Conservation (phyloP, 2,329 filamentous ascomycete genomes). For the Penicillium griseofulvum region DNA sequence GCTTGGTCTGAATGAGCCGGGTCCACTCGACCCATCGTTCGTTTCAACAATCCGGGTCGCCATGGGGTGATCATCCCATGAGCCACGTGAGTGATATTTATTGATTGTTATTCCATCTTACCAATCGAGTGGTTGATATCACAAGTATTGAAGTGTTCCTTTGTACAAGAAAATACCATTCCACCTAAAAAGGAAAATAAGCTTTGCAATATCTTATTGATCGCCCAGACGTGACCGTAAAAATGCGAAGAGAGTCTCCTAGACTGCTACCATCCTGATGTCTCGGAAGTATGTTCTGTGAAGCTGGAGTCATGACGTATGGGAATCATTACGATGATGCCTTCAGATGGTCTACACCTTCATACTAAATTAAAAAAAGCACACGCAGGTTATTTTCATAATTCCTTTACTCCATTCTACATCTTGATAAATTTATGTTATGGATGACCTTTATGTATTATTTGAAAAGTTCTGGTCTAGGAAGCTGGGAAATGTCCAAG, state of each 20-base stretch:
- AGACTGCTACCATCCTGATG: background rate
- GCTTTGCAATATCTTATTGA: background rate
- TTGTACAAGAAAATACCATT: no score
- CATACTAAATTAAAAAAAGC: no score
- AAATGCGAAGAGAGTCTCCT: background rate
- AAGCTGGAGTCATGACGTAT: constrained; percentile 15
- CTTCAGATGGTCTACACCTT: constrained; percentile 1
- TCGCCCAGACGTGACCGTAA: background rate
- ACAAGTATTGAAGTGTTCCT: no score
- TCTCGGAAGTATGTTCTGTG: background rate
- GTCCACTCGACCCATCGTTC: background rate
- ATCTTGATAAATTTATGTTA: background rate
- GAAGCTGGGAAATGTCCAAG: background rate
- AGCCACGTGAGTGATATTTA: background rate
- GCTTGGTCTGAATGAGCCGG: background rate
- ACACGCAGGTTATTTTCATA: background rate
- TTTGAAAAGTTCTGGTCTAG: background rate
- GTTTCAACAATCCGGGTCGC: background rate
- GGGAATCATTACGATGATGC: background rate
- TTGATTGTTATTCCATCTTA: background rate
- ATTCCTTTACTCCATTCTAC: background rate
- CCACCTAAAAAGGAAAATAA: background rate
- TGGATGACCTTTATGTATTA: background rate
- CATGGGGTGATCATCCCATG: background rate
- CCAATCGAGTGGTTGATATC: background rate